Conservation (phyloP, 2,329 filamentous ascomycete genomes). For the Talaromyces pinophilus region DNA sequence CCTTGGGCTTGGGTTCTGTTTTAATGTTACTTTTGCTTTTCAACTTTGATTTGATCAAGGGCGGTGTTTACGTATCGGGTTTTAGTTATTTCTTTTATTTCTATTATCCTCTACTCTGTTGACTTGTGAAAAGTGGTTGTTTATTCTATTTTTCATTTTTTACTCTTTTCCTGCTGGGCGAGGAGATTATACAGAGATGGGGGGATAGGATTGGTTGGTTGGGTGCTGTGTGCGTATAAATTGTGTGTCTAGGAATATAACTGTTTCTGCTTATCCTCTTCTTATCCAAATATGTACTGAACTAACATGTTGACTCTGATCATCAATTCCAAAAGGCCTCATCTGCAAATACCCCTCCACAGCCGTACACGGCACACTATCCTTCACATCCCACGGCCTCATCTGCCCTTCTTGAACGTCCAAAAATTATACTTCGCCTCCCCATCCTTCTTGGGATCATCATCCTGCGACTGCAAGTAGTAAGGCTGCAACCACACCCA, state of each 20-base stretch:
- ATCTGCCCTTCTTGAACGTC: not conserved
- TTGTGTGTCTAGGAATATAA: constrained; percentile 9
- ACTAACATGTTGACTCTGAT: not conserved
- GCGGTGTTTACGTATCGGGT: constrained; percentile 18
- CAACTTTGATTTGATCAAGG: constrained; percentile 23
- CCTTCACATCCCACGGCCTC: not conserved
- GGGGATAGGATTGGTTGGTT: not conserved
- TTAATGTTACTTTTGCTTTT: constrained; percentile 29
- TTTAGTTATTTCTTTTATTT: not conserved
- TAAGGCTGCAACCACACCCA: constrained; percentile 13
- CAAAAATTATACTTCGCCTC: not conserved
- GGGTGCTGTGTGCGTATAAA: constrained; percentile 6
- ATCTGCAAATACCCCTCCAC: constrained; percentile 9
- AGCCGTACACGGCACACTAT: not conserved
- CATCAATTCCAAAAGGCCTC: constrained; percentile 4
- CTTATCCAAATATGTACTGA: not conserved
- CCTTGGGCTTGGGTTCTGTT: constrained; percentile 7
- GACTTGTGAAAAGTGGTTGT: constrained; percentile 1
- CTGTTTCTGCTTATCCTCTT: not conserved
- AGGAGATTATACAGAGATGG: constrained; percentile 1
- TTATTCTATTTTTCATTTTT: not conserved
- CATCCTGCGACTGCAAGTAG: not conserved
- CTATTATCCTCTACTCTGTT: constrained; percentile 8
- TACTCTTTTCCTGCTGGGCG: not conserved
- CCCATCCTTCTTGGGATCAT: not conserved